A percentile compares a stretch with the other conserved stretches of the same genome.
Conservation (phyloP, 2,329 filamentous ascomycete species). For the Sporothrix inflata region DNA sequence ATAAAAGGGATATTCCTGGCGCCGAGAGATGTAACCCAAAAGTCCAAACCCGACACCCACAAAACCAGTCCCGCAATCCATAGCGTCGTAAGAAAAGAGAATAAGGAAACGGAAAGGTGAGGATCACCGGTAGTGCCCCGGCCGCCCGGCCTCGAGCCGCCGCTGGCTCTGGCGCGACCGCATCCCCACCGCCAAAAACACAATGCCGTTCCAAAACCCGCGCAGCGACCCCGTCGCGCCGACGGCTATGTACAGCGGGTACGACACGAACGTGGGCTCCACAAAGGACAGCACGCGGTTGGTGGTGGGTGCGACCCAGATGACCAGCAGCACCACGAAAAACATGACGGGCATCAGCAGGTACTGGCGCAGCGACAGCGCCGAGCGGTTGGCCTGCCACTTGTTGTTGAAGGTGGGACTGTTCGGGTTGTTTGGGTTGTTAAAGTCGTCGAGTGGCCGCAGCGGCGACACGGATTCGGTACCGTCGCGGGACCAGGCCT, state of each 20-base stretch:
- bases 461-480: slow-evolving; percentile 26
- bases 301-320: slow-evolving; percentile 44
- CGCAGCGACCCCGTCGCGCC: slow-evolving; percentile 43
- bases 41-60: neutral
- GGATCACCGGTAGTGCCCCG: neutral
- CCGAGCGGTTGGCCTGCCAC: slow-evolving; percentile 36
- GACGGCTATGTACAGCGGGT: slow-evolving; percentile 41
- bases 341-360: slow-evolving; percentile 46
- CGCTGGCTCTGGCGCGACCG: slow-evolving; percentile 36
- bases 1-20: slow-evolving; percentile 8
- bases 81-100: neutral
- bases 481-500: slow-evolving; percentile 23
- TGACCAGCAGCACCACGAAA: slow-evolving; percentile 42
- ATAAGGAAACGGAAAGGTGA: neutral
- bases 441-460: neutral
- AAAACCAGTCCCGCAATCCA: neutral
- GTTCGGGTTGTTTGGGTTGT: neutral
- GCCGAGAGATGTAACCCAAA: neutral
- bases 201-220: slow-evolving; percentile 46
- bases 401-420: neutral
- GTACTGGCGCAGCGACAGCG: slow-evolving; percentile 45
- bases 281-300: slow-evolving; percentile 43
- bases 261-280: slow-evolving; percentile 38
- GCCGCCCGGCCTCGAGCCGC: slow-evolving; percentile 16
- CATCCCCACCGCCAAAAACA: slow-evolving; percentile 45